Percentiles rank a stretch among this genome's conserved stretches.
These are phyloP conservation scores for Cytospora schulzeri DNA, from an alignment of 2,329 filamentous ascomycete species.

Conservation along the genomic window DNA sequence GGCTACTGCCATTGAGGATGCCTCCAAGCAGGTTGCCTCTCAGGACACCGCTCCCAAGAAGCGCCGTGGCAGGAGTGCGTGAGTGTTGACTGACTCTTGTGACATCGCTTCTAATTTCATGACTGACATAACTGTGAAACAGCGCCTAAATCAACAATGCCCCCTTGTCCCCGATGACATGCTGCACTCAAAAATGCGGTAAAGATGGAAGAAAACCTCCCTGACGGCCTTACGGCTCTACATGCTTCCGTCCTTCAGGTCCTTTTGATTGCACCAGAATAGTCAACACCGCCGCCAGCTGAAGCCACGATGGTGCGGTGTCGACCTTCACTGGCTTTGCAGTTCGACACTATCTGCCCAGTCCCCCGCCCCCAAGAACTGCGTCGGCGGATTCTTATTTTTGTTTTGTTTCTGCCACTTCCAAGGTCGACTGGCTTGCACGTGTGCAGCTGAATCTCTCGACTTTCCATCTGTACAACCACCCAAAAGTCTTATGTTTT, in stretches of 20 bases:
- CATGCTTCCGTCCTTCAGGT: too few species aligned
- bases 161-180: too few species aligned
- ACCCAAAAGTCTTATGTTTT: background rate
- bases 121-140: background rate
- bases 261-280: background rate
- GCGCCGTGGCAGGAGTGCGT: slow-evolving; percentile 22
- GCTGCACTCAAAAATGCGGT: too few species aligned
- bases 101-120: background rate
- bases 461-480: background rate
- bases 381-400: background rate
- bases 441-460: background rate
- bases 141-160: background rate
- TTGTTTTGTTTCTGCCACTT: background rate
- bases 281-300: background rate
- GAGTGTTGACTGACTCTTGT: background rate
- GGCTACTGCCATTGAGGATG: slow-evolving; percentile 9
- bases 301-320: background rate
- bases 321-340: background rate
- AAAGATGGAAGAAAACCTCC: background rate
- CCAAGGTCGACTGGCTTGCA: background rate
- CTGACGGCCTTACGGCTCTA: background rate
- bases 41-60: slow-evolving; percentile 27
- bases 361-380: background rate
- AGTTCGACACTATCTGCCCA: background rate
- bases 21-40: slow-evolving; percentile 22